These are phyloP conservation scores for Botrytis elliptica DNA, from an alignment of 2,329 filamentous ascomycete genomes.

Conservation along the genomic window DNA sequence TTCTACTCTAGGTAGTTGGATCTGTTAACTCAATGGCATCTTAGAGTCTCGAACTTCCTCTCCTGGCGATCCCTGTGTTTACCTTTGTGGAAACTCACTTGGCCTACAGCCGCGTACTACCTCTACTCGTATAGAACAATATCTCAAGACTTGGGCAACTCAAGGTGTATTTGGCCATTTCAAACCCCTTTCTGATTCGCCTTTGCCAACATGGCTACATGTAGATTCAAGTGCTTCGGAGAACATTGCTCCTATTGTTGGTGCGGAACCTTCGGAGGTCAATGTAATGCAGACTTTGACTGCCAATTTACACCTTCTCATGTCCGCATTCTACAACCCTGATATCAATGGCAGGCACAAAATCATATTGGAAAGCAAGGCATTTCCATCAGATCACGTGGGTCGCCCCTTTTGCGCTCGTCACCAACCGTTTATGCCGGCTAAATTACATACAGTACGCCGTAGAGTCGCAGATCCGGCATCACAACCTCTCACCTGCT, in stretches of 20 bases:
- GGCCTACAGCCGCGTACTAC: slow-evolving; percentile 70
- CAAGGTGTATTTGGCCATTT: slow-evolving; percentile 79
- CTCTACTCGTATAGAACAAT: slow-evolving; percentile 62
- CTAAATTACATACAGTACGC: slow-evolving; percentile 58
- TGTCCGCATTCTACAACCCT: slow-evolving; percentile 76
- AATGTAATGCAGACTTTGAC: slow-evolving; percentile 80
- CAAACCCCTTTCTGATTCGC: slow-evolving; percentile 61
- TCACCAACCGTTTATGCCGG: slow-evolving; percentile 13
- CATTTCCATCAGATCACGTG: slow-evolving; percentile 80
- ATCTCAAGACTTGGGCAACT: slow-evolving; percentile 71
- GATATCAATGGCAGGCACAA: slow-evolving; percentile 59
- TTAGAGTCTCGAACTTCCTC: slow-evolving; percentile 29
- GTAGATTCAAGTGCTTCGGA: slow-evolving; percentile 66
- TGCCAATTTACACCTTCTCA: slow-evolving; percentile 72
- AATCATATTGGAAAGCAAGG: slow-evolving; percentile 76
- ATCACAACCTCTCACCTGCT: slow-evolving; percentile 62
- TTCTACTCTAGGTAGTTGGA: slow-evolving; percentile 17
- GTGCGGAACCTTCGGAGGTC: slow-evolving; percentile 66
- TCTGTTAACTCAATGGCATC: slow-evolving; percentile 8
- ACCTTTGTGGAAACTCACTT: slow-evolving; percentile 78
- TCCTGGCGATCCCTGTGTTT: slow-evolving; percentile 47
- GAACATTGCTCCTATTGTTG: slow-evolving; percentile 69
- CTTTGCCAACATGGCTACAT: slow-evolving; percentile 63
- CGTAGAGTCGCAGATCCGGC: slow-evolving; percentile 70
- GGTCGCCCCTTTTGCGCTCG: slow-evolving; percentile 33